Percentiles rank a stretch among this genome's conserved stretches.
Evolutionary conservation across 2,329 filamentous ascomycete species (phyloP).

Genomic region (Fusarium foetens): DNA sequence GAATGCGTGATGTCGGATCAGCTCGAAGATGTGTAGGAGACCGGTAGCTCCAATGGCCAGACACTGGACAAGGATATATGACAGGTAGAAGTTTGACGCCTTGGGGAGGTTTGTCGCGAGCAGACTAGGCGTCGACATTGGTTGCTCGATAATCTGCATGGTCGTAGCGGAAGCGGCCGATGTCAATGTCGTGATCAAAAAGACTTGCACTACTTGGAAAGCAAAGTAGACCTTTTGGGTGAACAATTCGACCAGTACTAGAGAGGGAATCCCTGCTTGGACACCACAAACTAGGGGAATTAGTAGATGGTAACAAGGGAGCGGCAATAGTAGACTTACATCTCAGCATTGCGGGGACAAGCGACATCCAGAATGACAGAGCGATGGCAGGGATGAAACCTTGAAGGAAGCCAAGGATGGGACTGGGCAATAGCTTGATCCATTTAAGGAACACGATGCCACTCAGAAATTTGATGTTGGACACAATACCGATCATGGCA

Average conservation of each 20-base stretch:
- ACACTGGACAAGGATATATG: conserved; percentile 92
- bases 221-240: conserved; percentile 92
- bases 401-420: conserved; percentile 84
- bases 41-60: conserved; percentile 79
- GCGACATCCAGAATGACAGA: conserved; percentile 84
- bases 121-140: conserved; percentile 68
- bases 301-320: neutral
- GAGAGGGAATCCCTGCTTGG: conserved; percentile 80
- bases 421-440: conserved; percentile 74
- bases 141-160: conserved; percentile 70
- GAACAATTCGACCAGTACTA: conserved; percentile 83
- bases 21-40: conserved; percentile 75
- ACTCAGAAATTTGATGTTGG: conserved; percentile 80
- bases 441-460: conserved; percentile 76
- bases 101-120: conserved; percentile 80
- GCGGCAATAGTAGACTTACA: conserved; percentile 35
- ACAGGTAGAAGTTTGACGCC: conserved; percentile 93
- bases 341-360: conserved; percentile 85
- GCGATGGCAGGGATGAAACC: conserved; percentile 84
- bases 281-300: conserved; percentile 73
- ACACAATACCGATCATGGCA: conserved; percentile 83
- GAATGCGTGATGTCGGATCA: conserved; percentile 67
- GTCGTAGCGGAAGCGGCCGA: conserved; percentile 81
- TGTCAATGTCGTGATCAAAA: conserved; percentile 84
- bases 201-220: conserved; percentile 92